Base-by-base conservation (phyloP, 2,329 filamentous ascomycete species). In the Xylariaceae sp. region DNA sequence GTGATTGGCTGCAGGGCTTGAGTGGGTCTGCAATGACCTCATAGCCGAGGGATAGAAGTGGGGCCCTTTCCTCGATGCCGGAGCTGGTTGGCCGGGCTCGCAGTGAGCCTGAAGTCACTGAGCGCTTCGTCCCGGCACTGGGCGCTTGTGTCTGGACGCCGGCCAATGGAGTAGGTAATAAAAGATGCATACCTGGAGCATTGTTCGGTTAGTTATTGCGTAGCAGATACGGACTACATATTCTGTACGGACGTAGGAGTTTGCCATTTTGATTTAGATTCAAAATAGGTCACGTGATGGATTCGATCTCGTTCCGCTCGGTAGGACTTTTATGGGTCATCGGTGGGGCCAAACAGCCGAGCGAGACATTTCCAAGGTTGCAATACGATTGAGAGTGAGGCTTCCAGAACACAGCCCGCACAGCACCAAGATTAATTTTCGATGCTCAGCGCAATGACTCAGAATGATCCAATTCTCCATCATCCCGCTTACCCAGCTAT, bases 391-490 rank as follows among this genome's bases (percentile, higher is more conserved):
- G 18, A 15, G 8, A 9, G 21, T 41, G 12, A 34, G 36, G 37
- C n/a, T 19, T 5, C 9, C n/a, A n/a, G n/a, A n/a, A n/a, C n/a
- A n/a, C n/a, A n/a, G n/a, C n/a, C n/a, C n/a, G n/a, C n/a, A n/a
- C n/a, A n/a, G n/a, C n/a, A n/a, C n/a, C n/a, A n/a, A n/a, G n/a
- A n/a, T n/a, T n/a, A n/a, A n/a, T n/a, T 34, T 4, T 34, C 13
- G 13, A 49, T 30, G 13, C 18, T 46, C 32, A 49, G 7, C 41
- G 29, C 22, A 16, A 55, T 58, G 55, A 55, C 49, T 58, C 54
- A 58, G 44, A 49, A 56, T 58, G 51, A 56, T 52, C 43, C 51
- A 42, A 32, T 34, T 39, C 22, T 22, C 21, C 18, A 19, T 22
- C 5, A n/a, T 18, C 29, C 16, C 22, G 9, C 13, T 29, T 47